Conservation (phyloP, 257 asterid genomes). For the Ehretia macrophylla region DNA sequence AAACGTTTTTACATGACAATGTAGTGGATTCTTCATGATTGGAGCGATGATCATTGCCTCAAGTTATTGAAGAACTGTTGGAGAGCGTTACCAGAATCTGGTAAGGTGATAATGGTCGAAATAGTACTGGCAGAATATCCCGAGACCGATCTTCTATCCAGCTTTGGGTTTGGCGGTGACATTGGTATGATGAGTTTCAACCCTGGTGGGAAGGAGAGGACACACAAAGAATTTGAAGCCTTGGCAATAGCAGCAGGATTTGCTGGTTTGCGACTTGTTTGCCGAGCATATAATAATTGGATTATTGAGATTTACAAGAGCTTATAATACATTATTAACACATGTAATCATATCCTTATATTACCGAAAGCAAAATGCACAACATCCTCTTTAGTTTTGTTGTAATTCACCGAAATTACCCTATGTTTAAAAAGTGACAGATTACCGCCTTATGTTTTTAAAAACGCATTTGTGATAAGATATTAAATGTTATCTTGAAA, state of each 20-base stretch:
- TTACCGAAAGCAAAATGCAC: no score
- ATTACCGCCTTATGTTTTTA: no score
- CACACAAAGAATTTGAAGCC: conserved; percentile 13
- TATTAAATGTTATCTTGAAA: no score
- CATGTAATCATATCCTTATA: no score
- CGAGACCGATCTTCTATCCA: conserved; percentile 8
- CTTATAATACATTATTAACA: no score
- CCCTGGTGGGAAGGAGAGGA: conserved; percentile 28
- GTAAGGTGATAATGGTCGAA: conserved; percentile 19
- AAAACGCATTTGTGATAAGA: no score
- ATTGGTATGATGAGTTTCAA: conserved; percentile 18
- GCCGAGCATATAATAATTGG: conserved; percentile 17
- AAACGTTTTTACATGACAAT: no score
- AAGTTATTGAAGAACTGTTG: conserved; percentile 23
- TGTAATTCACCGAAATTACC: no score
- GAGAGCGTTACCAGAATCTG: conserved; percentile 15
- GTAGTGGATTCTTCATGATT: conserved; percentile 27
- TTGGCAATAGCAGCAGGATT: conserved; percentile 25
- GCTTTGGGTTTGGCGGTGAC: conserved; percentile 1
- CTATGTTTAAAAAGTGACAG: no score
- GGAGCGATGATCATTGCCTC: conserved; percentile 23
- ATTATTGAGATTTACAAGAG: conserved; percentile 25
- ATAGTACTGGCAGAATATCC: conserved; percentile 16
- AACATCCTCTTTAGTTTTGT: no score
- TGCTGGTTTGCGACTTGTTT: not conserved